Percentiles rank a stretch among this genome's conserved stretches.
Evolutionary conservation across 257 asterid species (phyloP).

Genomic region (Lycium ferocissimum): DNA sequence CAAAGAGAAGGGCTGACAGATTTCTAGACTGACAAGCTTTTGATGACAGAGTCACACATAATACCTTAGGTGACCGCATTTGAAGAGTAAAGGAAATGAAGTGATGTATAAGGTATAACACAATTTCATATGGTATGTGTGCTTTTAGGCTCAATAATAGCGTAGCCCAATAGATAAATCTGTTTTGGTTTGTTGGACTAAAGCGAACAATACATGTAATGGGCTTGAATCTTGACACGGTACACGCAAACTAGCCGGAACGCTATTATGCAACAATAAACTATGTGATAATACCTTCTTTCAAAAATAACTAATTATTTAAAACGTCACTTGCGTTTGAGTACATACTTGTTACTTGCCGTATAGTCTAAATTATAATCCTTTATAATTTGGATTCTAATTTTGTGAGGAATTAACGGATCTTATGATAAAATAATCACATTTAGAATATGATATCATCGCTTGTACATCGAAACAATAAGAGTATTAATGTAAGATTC

Average conservation of each 20-base stretch:
- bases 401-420: slow-evolving; percentile 19
- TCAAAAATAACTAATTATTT: neutral
- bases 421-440: slow-evolving; percentile 12
- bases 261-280: neutral
- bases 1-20: too few species aligned
- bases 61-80: too few species aligned
- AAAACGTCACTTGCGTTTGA: slow-evolving; percentile 2
- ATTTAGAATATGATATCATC: slow-evolving; percentile 5
- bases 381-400: neutral
- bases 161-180: neutral
- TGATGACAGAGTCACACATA: too few species aligned
- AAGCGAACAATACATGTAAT: neutral
- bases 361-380: neutral
- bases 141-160: neutral
- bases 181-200: neutral
- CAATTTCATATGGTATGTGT: neutral
- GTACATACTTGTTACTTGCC: neutral
- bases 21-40: too few species aligned
- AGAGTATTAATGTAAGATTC: slow-evolving; percentile 42
- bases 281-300: neutral
- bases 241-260: neutral
- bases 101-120: too few species aligned
- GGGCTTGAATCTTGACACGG: neutral
- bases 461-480: slow-evolving; percentile 5
- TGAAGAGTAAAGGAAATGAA: too few species aligned